These are phyloP conservation scores for Mycena belliarum DNA, from an alignment of 768 basidiomycete genomes.

Conservation along the genomic window DNA sequence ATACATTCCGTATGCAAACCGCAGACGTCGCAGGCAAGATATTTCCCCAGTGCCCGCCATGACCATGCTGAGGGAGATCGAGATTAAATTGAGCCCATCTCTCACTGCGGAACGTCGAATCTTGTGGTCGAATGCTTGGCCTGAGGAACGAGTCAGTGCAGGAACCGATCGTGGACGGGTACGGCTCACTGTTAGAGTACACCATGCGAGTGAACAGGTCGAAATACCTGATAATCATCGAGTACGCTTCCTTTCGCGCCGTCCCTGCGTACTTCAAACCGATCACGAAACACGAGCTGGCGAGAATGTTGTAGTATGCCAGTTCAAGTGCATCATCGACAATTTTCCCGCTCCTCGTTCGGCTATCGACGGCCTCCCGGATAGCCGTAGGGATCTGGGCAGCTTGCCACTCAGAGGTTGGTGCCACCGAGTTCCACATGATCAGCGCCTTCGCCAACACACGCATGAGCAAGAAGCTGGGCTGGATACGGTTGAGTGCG, in stretches of 20 bases:
- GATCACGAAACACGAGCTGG: slow-evolving; percentile 89
- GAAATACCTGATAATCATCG: slow-evolving; percentile 77
- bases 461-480: slow-evolving; percentile 82
- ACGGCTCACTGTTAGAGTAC: slow-evolving; percentile 61
- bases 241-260: slow-evolving; percentile 86
- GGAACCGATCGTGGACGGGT: not conserved
- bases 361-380: slow-evolving; percentile 55
- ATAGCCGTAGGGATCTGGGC: slow-evolving; percentile 73
- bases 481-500: slow-evolving; percentile 82
- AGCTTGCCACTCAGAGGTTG: slow-evolving; percentile 73
- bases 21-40: slow-evolving; percentile 80
- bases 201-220: slow-evolving; percentile 76
- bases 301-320: slow-evolving; percentile 89
- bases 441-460: slow-evolving; percentile 78
- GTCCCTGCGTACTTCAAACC: slow-evolving; percentile 95
- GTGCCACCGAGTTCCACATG: slow-evolving; percentile 79
- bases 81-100: slow-evolving; percentile 86
- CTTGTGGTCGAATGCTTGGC: slow-evolving; percentile 79
- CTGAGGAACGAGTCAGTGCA: slow-evolving; percentile 38
- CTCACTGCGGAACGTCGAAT: slow-evolving; percentile 87
- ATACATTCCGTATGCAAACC: slow-evolving; percentile 89
- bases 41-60: slow-evolving; percentile 98
- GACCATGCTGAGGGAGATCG: slow-evolving; percentile 84
- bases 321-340: slow-evolving; percentile 78
- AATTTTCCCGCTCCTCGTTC: slow-evolving; percentile 44